Conservation (phyloP, 768 basidiomycete genomes). For the Termitomyces sp. region DNA sequence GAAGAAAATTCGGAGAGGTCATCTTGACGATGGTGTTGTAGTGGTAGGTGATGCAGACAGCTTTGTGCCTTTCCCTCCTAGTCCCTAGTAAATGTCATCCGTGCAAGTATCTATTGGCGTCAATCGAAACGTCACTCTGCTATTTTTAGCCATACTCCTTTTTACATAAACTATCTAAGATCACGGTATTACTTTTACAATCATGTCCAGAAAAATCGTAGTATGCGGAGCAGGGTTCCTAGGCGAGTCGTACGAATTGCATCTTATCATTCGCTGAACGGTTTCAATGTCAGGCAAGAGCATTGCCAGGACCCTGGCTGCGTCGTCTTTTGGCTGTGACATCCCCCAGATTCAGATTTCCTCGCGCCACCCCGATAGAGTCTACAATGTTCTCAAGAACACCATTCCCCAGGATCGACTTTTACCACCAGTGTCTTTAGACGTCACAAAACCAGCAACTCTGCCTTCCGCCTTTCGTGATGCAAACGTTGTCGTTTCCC, state of each 20-base stretch:
- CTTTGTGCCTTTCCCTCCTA: slow-evolving; percentile 19
- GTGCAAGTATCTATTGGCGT: not conserved
- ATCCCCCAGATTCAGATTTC: slow-evolving; percentile 46
- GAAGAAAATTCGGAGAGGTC: slow-evolving; percentile 18
- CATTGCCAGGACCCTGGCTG: slow-evolving; percentile 49
- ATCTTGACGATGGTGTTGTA: slow-evolving; percentile 26
- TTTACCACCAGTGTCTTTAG: slow-evolving; percentile 38
- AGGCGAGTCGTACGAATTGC: slow-evolving; percentile 28
- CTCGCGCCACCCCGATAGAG: slow-evolving; percentile 48
- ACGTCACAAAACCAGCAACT: slow-evolving; percentile 49
- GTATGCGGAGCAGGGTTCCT: slow-evolving; percentile 58
- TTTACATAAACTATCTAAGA: not conserved
- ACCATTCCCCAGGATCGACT: slow-evolving; percentile 27
- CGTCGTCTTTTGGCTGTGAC: slow-evolving; percentile 18
- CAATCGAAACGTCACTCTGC: not conserved
- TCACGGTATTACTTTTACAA: not conserved
- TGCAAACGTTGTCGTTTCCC: slow-evolving; percentile 55
- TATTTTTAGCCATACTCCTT: not conserved
- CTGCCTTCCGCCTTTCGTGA: slow-evolving; percentile 43
- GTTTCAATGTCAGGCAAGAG: slow-evolving; percentile 26
- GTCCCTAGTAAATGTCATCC: slow-evolving; percentile 7
- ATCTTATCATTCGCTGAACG: not conserved
- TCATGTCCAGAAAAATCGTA: slow-evolving; percentile 30
- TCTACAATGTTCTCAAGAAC: slow-evolving; percentile 26
- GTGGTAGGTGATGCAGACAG: slow-evolving; percentile 31